Percentiles rank a stretch among this genome's conserved stretches.
Conservation (phyloP, 2,329 filamentous ascomycete species). For the Kalmusia sp. region DNA sequence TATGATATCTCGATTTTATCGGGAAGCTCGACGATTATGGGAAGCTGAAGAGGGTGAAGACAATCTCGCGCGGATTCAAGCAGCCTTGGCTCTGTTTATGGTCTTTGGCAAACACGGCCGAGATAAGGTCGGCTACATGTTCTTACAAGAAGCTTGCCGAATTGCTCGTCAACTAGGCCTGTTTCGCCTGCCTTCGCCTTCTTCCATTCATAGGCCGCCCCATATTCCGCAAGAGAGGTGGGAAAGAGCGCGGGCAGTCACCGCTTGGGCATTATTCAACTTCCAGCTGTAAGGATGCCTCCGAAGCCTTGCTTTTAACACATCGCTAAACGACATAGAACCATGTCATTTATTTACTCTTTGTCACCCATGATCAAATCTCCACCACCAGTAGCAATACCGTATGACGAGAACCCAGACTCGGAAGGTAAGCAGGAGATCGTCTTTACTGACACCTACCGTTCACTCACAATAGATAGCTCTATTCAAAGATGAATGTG, state of each 20-base stretch:
- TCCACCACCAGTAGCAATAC: slow-evolving; percentile 31
- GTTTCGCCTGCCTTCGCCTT: slow-evolving; percentile 22
- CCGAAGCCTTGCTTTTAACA: not conserved
- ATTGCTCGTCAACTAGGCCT: slow-evolving; percentile 32
- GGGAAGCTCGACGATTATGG: slow-evolving; percentile 38
- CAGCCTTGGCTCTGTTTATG: slow-evolving; percentile 34
- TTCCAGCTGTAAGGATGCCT: slow-evolving; percentile 37
- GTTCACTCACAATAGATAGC: too few relatives aligned
- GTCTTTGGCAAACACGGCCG: slow-evolving; percentile 40
- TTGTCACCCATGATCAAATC: slow-evolving; percentile 28
- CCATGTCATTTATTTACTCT: slow-evolving; percentile 36
- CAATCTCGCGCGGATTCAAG: slow-evolving; percentile 33
- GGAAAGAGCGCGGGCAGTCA: slow-evolving; percentile 30
- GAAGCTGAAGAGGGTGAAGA: slow-evolving; percentile 29
- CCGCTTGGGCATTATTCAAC: slow-evolving; percentile 41
- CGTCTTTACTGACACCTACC: slow-evolving; percentile 5
- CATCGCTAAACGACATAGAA: slow-evolving; percentile 21
- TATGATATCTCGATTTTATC: slow-evolving; percentile 35
- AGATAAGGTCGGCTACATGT: slow-evolving; percentile 37
- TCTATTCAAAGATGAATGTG: slow-evolving; percentile 36
- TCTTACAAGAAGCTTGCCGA: slow-evolving; percentile 34
- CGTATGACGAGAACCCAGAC: slow-evolving; percentile 23
- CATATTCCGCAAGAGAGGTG: slow-evolving; percentile 26
- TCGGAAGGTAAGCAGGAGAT: slow-evolving; percentile 24
- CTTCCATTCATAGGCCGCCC: slow-evolving; percentile 15